These are phyloP conservation scores for Durusdinium trenchii DNA, from an alignment of 73 alveolate species.

Conservation along the genomic window DNA sequence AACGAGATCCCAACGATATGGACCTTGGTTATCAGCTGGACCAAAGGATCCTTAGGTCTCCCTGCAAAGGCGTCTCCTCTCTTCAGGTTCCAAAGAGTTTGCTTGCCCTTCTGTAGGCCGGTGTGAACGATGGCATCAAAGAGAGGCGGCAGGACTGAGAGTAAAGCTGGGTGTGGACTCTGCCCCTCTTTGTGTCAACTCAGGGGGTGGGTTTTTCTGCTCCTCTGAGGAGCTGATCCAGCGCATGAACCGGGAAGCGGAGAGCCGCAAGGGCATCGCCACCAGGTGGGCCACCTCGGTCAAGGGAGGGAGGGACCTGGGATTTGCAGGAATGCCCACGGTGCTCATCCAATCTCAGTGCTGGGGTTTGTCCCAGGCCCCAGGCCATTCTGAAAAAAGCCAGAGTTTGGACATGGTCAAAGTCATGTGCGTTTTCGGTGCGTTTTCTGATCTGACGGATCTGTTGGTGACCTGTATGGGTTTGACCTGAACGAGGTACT, in stretches of 20 bases:
- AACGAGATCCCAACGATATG: background rate
- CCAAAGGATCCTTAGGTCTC: background rate
- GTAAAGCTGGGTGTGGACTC: background rate
- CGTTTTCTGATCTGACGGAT: no score
- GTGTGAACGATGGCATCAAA: slow-evolving; percentile 91
- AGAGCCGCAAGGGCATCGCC: slow-evolving; percentile 90
- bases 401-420: no score
- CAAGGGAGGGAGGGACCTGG: background rate
- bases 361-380: no score
- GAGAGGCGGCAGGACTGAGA: slow-evolving; percentile 71
- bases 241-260: slow-evolving; percentile 95
- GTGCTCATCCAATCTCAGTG: no score
- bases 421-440: no score
- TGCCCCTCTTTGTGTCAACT: background rate
- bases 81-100: background rate
- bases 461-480: no score
- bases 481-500: background rate
- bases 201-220: background rate
- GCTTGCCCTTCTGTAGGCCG: slow-evolving; percentile 9
- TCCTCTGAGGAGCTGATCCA: slow-evolving; percentile 77
- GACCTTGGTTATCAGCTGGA: background rate
- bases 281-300: background rate
- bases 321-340: background rate
- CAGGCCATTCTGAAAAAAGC: no score
- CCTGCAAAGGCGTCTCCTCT: background rate